These are phyloP conservation scores for Candida ponderosae DNA, from an alignment of 805 yeast genomes.

Conservation along the genomic window DNA sequence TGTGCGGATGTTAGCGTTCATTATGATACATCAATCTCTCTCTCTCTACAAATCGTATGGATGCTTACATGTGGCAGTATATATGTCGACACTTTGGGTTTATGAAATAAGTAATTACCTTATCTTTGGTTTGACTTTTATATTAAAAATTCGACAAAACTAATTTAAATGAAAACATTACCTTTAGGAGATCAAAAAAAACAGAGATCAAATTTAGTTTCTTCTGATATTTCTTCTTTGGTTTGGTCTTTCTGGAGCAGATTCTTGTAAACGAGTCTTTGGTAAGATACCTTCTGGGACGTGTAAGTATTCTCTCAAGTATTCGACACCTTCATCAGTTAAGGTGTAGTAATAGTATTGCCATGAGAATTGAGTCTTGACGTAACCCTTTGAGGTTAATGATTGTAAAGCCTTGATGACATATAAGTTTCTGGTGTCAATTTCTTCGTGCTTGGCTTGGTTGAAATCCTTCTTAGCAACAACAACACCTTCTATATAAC, in stretches of 20 bases:
- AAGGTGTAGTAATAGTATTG: slow-evolving; percentile 99
- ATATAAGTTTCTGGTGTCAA: slow-evolving; percentile 95
- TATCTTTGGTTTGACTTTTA: too few species aligned
- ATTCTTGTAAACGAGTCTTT: slow-evolving; percentile 92
- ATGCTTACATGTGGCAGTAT: too few species aligned
- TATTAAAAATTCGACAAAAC: too few species aligned
- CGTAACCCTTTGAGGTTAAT: slow-evolving; percentile 97
- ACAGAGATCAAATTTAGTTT: slow-evolving; percentile 15
- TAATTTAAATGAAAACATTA: too few species aligned
- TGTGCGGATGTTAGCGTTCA: too few species aligned
- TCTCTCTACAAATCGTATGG: too few species aligned
- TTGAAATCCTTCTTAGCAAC: slow-evolving; percentile 99
- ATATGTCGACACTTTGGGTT: too few species aligned
- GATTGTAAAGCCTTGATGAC: slow-evolving; percentile 99
- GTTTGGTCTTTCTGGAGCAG: slow-evolving; percentile 73
- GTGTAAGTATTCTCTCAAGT: slow-evolving; percentile 96
- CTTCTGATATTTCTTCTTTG: slow-evolving; percentile 44
- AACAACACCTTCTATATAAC: slow-evolving; percentile 86
- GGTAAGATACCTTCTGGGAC: slow-evolving; percentile 99
- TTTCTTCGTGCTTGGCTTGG: slow-evolving; percentile 97
- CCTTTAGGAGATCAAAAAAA: too few species aligned
- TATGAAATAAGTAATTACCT: too few species aligned
- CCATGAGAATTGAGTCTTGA: slow-evolving; percentile 99
- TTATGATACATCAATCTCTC: too few species aligned
- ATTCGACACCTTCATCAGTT: slow-evolving; percentile 99